A percentile compares a stretch with the other conserved stretches of the same genome.
Evolutionary conservation across 495 filamentous ascomycete species (phyloP).

Genomic region (Lentithecium fluviatile): DNA sequence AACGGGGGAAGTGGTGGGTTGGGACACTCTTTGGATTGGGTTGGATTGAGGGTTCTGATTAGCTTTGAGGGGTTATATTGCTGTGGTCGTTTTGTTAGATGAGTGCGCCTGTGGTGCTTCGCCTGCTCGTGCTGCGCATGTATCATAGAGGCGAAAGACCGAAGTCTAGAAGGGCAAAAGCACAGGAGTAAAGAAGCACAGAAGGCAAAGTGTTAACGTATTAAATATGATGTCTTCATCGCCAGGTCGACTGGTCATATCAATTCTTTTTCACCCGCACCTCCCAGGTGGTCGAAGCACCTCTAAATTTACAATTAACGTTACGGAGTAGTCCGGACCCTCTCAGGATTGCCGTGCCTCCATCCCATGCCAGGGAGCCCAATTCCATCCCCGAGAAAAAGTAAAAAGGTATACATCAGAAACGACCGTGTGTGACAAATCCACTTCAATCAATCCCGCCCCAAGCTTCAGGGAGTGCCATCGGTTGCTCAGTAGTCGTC

Average conservation of each 20-base stretch:
- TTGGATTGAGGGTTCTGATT: too few species aligned
- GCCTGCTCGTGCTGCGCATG: too few species aligned
- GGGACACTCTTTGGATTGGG: too few species aligned
- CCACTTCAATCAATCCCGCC: background rate
- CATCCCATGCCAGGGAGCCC: conserved; percentile 5
- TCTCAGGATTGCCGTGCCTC: background rate
- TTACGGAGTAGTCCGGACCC: background rate
- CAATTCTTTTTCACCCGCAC: background rate
- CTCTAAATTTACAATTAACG: background rate
- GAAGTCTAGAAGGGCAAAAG: too few species aligned
- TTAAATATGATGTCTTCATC: background rate
- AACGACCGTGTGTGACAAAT: conserved; percentile 1
- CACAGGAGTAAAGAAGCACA: too few species aligned
- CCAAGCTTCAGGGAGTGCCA: too few species aligned
- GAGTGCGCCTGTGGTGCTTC: too few species aligned
- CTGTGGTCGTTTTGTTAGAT: too few species aligned
- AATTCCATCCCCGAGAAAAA: conserved; percentile 2
- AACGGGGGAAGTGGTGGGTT: too few species aligned
- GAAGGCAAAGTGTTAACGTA: background rate
- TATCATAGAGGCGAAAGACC: too few species aligned
- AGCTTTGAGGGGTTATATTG: too few species aligned
- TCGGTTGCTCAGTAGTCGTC: background rate
- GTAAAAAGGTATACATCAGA: background rate
- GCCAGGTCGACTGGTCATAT: background rate
- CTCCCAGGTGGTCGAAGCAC: too few species aligned